Conservation (phyloP, 1,284 basidiomycete species). For the Peniophora sp. region DNA sequence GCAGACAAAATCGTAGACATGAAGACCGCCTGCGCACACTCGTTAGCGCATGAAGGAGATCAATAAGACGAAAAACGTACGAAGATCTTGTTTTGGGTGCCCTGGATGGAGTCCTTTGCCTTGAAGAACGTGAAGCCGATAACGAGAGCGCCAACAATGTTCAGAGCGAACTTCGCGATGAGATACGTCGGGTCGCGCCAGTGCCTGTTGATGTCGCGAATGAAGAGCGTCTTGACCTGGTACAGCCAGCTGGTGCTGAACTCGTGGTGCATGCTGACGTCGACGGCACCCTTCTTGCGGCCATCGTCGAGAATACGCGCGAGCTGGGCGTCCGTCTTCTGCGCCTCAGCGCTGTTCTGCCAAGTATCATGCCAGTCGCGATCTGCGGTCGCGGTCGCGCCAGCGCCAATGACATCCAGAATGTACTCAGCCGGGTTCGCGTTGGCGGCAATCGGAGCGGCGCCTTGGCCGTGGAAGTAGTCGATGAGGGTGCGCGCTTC, state of each 20-base stretch:
- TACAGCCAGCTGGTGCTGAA: slow-evolving; percentile 41
- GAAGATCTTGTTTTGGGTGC: slow-evolving; percentile 81
- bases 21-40: slow-evolving; percentile 16
- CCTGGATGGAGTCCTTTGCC: slow-evolving; percentile 56
- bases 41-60: neutral
- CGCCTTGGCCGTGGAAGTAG: slow-evolving; percentile 66
- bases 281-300: slow-evolving; percentile 18
- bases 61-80: slow-evolving; percentile 17
- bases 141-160: slow-evolving; percentile 50
- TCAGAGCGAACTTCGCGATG: slow-evolving; percentile 63
- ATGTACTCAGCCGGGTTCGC: slow-evolving; percentile 59
- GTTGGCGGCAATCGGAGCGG: slow-evolving; percentile 25
- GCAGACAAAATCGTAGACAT: slow-evolving; percentile 18
- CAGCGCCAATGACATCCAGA: slow-evolving; percentile 64
- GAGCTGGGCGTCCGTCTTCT: slow-evolving; percentile 18
- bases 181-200: slow-evolving; percentile 71
- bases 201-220: slow-evolving; percentile 45
- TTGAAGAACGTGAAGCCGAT: slow-evolving; percentile 70
- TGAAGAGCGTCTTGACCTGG: slow-evolving; percentile 37
- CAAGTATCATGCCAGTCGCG: slow-evolving; percentile 27
- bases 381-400: slow-evolving; percentile 27
- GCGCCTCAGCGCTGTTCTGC: slow-evolving; percentile 21
- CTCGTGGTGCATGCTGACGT: slow-evolving; percentile 25
- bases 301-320: slow-evolving; percentile 25
- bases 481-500: slow-evolving; percentile 47